phyloP scores from a whole-genome alignment of 164 flowering plant genomes.

The Pachysandra terminalis region DNA sequence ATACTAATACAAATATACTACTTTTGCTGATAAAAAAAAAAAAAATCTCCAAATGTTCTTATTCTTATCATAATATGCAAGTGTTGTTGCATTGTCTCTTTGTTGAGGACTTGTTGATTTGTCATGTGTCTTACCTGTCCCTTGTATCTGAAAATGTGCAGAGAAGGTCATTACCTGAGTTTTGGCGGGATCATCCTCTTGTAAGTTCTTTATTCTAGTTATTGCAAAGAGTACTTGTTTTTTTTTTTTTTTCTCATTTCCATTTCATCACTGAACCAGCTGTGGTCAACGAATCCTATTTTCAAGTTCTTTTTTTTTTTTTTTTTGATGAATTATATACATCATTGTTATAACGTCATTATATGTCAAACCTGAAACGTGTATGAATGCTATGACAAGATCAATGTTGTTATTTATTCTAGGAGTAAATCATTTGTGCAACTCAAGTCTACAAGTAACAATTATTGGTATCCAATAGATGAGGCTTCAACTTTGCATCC shows the following conservation, averaged over 20 bases:
- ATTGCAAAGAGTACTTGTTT: no score
- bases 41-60: not conserved
- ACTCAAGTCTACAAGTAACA: not conserved
- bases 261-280: not conserved
- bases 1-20: no score
- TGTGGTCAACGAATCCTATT: not conserved
- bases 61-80: not conserved
- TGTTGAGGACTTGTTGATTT: not conserved
- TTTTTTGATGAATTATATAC: no score
- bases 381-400: not conserved
- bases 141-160: constrained; percentile 31
- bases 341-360: not conserved
- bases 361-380: not conserved
- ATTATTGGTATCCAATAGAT: not conserved
- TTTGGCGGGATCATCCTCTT: constrained; percentile 83
- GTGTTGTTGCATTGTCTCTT: not conserved
- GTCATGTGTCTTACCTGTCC: not conserved
- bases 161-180: constrained; percentile 92
- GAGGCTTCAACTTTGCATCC: constrained; percentile 2
- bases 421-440: not conserved
- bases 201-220: constrained; percentile 43
- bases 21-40: no score
- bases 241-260: no score
- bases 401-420: not conserved
- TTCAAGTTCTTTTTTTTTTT: no score